Conservation (phyloP, 1,284 basidiomycete genomes). For the Pseudozyma pruni region DNA sequence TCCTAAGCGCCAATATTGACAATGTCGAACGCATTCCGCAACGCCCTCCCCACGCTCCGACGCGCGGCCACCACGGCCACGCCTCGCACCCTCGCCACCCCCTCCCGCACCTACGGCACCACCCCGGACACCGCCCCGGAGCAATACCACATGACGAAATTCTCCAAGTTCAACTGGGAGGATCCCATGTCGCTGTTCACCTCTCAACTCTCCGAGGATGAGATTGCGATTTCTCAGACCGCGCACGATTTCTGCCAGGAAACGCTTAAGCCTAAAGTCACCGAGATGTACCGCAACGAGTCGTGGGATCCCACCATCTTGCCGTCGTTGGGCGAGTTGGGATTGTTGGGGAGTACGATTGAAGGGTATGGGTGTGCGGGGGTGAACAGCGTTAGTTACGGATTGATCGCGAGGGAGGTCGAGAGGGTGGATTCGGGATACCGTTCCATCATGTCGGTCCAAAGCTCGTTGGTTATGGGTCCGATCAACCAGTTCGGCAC, state of each 20-base stretch:
- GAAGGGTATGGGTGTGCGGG: conserved; percentile 94
- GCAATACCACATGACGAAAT: conserved; percentile 64
- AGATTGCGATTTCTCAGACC: conserved; percentile 86
- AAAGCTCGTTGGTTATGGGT: conserved; percentile 97
- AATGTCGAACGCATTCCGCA: conserved; percentile 46
- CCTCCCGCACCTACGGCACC: conserved; percentile 28
- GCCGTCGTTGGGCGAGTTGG: conserved; percentile 90
- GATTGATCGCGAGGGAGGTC: conserved; percentile 90
- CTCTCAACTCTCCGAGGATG: conserved; percentile 81
- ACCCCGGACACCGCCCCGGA: conserved; percentile 40
- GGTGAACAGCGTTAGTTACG: conserved; percentile 89
- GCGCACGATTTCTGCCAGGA: conserved; percentile 88
- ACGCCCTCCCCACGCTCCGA: conserved; percentile 29
- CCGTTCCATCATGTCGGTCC: conserved; percentile 93
- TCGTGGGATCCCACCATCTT: conserved; percentile 80
- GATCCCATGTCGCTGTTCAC: conserved; percentile 62
- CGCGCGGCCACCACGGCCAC: conserved; percentile 13
- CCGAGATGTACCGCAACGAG: conserved; percentile 88
- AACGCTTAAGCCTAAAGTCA: conserved; percentile 82
- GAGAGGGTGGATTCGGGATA: conserved; percentile 96
- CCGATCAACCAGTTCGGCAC: conserved; percentile 90
- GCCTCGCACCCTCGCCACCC: conserved; percentile 1
- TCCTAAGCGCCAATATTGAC: too few relatives aligned
- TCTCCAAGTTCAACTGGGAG: conserved; percentile 78
- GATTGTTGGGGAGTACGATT: conserved; percentile 90